Evolutionary conservation across 176 grass and related monocot genomes (phyloP).

Genomic region (Typha latifolia): DNA sequence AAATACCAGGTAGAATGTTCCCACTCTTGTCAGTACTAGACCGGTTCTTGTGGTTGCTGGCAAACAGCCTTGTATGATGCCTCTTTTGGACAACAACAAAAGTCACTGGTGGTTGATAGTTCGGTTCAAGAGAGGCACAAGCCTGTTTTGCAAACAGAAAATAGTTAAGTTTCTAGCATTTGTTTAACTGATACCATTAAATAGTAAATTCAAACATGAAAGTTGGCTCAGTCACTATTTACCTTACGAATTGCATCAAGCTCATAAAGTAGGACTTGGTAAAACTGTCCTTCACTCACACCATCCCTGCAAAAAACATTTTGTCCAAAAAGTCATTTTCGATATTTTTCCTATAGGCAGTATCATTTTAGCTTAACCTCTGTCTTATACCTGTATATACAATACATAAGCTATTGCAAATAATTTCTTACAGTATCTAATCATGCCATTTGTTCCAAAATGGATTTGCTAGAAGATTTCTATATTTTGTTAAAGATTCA

Average conservation of each 20-base stretch:
- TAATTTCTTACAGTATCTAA: no score
- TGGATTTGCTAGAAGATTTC: no score
- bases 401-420: no score
- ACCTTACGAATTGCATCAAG: constrained; percentile 58
- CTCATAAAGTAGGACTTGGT: constrained; percentile 50
- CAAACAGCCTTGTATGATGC: constrained; percentile 67
- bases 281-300: constrained; percentile 70
- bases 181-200: neutral
- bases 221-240: neutral
- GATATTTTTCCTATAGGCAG: neutral
- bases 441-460: no score
- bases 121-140: constrained; percentile 44
- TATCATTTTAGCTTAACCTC: neutral
- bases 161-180: neutral
- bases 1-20: constrained; percentile 55
- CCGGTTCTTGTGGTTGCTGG: constrained; percentile 16
- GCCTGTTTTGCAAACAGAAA: constrained; percentile 19
- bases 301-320: constrained; percentile 44
- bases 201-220: neutral
- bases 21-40: constrained; percentile 12
- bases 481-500: no score
- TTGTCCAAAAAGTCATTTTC: neutral
- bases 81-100: constrained; percentile 93
- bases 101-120: constrained; percentile 46
- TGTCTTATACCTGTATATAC: neutral